These are phyloP conservation scores for Flaveria brownii DNA, from an alignment of 129 eudicot species.

Conservation along the genomic window DNA sequence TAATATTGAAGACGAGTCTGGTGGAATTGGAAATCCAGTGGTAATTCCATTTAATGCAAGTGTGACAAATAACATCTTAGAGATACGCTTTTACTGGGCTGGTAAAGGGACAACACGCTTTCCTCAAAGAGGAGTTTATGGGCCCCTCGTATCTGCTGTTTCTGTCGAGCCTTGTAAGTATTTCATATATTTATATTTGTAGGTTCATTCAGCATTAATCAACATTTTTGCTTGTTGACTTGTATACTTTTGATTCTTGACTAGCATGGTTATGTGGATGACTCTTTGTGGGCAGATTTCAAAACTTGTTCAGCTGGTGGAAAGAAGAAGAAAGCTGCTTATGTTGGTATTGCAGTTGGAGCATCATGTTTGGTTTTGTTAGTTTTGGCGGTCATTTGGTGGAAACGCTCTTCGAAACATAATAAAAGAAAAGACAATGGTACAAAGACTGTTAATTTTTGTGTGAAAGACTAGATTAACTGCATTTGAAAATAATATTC, in stretches of 20 bases:
- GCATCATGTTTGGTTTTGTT: slow-evolving; percentile 30
- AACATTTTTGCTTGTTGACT: slow-evolving; percentile 1
- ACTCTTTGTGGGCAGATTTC: slow-evolving; percentile 39
- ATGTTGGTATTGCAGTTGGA: slow-evolving; percentile 45
- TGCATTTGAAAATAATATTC: not conserved
- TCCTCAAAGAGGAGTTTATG: slow-evolving; percentile 43
- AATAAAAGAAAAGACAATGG: slow-evolving; percentile 46
- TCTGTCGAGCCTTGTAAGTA: slow-evolving; percentile 43
- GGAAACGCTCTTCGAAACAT: slow-evolving; percentile 41
- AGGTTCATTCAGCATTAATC: not conserved
- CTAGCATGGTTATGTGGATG: not conserved
- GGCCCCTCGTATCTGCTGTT: slow-evolving; percentile 50
- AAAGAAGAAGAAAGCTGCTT: slow-evolving; percentile 37
- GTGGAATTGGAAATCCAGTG: slow-evolving; percentile 32
- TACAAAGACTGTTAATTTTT: not conserved
- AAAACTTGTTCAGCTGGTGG: slow-evolving; percentile 44
- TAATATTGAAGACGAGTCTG: slow-evolving; percentile 36
- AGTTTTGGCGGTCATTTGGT: slow-evolving; percentile 44
- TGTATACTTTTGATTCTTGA: not conserved
- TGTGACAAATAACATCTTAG: slow-evolving; percentile 36
- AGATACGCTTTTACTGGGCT: slow-evolving; percentile 48
- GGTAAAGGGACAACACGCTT: slow-evolving; percentile 48
- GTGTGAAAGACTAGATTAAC: not conserved
- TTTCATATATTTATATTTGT: not conserved
- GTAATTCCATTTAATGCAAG: slow-evolving; percentile 18